phyloP scores from a whole-genome alignment of 192 early-diverging fungal genomes.

The Gamsiella multidivaricata region DNA sequence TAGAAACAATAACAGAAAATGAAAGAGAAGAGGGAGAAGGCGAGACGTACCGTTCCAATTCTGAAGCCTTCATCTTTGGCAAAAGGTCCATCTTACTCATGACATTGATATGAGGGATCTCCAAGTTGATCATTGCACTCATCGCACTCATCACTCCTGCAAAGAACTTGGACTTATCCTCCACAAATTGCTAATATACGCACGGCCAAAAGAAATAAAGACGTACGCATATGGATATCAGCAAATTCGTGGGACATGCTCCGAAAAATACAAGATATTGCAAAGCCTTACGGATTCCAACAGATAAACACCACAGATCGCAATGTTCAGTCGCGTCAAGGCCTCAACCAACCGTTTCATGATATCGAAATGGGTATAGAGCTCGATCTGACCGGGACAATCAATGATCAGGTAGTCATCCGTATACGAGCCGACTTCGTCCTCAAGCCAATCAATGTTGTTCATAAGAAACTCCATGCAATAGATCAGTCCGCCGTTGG shows the following conservation, averaged over 20 bases:
- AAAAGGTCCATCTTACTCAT: constrained; percentile 98
- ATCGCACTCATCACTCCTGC: constrained; percentile 95
- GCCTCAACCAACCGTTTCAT: constrained; percentile 85
- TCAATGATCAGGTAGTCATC: constrained; percentile 98
- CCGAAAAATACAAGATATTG: too few species aligned
- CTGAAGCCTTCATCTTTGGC: constrained; percentile 66
- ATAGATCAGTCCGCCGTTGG: constrained; percentile 97
- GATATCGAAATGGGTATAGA: constrained; percentile 98
- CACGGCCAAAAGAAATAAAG: neutral
- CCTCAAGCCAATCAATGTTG: constrained; percentile 97
- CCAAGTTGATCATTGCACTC: constrained; percentile 94
- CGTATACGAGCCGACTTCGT: constrained; percentile 88
- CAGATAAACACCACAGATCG: constrained; percentile 93
- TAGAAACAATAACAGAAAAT: too few species aligned
- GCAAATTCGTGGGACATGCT: too few species aligned
- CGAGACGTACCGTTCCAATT: constrained; percentile 63
- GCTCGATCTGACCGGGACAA: constrained; percentile 98
- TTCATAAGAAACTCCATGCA: constrained; percentile 96
- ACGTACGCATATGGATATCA: too few species aligned
- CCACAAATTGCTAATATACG: constrained; percentile 84
- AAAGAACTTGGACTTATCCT: constrained; percentile 97
- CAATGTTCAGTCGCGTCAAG: constrained; percentile 78
- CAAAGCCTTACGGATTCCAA: constrained; percentile 71
- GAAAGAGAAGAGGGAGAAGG: neutral
- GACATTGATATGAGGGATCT: constrained; percentile 99